Conservation (phyloP, 2,329 filamentous ascomycete species). For the Phaeosphaeria sp. region DNA sequence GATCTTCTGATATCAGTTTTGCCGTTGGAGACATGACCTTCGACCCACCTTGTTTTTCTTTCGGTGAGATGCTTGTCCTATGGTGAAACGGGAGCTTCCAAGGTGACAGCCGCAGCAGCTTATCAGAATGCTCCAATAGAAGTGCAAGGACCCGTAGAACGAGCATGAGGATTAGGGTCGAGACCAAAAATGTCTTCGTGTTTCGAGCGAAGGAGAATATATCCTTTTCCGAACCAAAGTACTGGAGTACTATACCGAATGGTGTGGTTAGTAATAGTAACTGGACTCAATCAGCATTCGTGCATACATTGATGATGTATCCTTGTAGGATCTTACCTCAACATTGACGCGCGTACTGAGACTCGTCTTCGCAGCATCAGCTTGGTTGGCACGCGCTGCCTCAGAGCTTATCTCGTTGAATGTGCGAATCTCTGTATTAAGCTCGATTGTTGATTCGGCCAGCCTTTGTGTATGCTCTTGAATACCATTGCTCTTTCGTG, state of each 20-base stretch:
- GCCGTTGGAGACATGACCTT: too few species aligned
- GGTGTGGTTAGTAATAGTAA: slow-evolving; percentile 9
- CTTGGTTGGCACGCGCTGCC: slow-evolving; percentile 6
- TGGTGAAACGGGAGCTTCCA: background rate
- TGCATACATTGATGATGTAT: background rate
- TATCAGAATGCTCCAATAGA: background rate
- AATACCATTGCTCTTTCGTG: background rate
- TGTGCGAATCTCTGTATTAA: slow-evolving; percentile 5
- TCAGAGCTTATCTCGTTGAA: slow-evolving; percentile 4
- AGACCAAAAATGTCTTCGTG: slow-evolving; percentile 3
- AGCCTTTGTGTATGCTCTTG: background rate
- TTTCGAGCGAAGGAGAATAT: slow-evolving; percentile 8
- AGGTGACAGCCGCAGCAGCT: background rate
- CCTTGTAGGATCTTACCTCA: slow-evolving; percentile 1
- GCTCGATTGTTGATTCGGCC: background rate
- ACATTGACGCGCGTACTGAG: slow-evolving; percentile 11
- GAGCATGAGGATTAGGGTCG: slow-evolving; percentile 4
- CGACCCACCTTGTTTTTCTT: background rate
- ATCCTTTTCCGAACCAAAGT: slow-evolving; percentile 8
- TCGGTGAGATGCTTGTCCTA: background rate
- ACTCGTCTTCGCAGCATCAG: slow-evolving; percentile 6
- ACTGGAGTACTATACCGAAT: slow-evolving; percentile 8
- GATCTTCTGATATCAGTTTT: too few species aligned
- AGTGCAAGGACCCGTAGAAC: slow-evolving; percentile 1
- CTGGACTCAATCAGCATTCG: background rate